A percentile compares a stretch with the other conserved stretches of the same genome.
These are phyloP conservation scores for Sabuloglossum arenarium DNA, from an alignment of 495 filamentous ascomycete species.

Conservation along the genomic window DNA sequence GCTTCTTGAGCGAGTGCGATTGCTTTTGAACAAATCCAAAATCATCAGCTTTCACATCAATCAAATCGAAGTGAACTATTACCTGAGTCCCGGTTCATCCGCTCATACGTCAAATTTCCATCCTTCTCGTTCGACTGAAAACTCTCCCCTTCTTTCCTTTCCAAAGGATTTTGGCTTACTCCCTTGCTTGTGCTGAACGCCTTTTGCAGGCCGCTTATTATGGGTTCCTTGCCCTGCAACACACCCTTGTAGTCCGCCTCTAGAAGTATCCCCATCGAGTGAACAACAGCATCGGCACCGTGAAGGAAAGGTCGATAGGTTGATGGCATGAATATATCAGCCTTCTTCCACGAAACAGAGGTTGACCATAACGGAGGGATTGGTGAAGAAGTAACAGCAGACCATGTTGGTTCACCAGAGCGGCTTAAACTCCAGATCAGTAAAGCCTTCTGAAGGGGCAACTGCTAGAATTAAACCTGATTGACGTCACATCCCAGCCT, in stretches of 20 bases:
- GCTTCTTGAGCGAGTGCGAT: conserved; percentile 76
- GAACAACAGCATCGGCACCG: conserved; percentile 65
- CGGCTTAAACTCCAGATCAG: no score
- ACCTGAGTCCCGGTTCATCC: conserved; percentile 97
- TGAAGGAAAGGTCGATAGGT: conserved; percentile 53
- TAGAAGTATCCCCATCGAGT: conserved; percentile 87
- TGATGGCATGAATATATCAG: conserved; percentile 62
- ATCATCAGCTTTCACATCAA: conserved; percentile 12
- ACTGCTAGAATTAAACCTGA: no score
- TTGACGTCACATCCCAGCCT: no score
- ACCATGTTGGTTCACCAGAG: no score
- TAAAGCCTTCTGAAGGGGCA: no score
- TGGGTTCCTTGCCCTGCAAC: conserved; percentile 56
- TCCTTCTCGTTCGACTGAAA: conserved; percentile 43
- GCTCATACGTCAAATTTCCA: conserved; percentile 81
- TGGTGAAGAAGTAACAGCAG: conserved; percentile 54
- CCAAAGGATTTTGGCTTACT: conserved; percentile 44
- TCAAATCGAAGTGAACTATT: conserved; percentile 36
- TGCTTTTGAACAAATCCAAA: conserved; percentile 20
- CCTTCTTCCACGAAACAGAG: conserved; percentile 67
- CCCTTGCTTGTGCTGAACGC: conserved; percentile 54
- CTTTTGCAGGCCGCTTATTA: conserved; percentile 47
- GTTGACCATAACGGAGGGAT: conserved; percentile 60
- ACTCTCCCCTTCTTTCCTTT: conserved; percentile 31
- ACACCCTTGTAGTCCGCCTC: conserved; percentile 97